Base-by-base conservation (phyloP, 805 yeast species). In the Candida namnaoensis region DNA sequence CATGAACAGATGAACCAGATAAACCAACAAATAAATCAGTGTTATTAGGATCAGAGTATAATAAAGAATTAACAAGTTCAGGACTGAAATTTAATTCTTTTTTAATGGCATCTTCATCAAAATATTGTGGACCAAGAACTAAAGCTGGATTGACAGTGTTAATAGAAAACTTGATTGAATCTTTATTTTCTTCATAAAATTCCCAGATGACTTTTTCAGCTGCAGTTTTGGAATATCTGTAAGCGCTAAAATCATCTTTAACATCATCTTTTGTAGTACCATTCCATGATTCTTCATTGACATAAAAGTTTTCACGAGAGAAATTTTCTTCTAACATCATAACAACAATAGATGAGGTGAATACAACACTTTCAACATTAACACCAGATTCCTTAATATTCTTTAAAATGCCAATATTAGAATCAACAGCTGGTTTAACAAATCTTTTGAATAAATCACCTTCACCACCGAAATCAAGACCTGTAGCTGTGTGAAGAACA, bases 121-220 rank as follows among this genome's bases (percentile, higher is more conserved):
- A 69, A 5, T 64, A 51, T 51, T 73, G 77, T 1, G 79, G 79
- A 13, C 79, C 79, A 41, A 72, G 64, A 2, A 72, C 71, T 39
- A 44, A 61, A 8, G 58, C 62, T 15, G 78, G 77, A 44, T 62
- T 58, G 14, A 72, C 65, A 13, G 66, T 54, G 34, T 68, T 50
- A 27, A 72, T 40, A 13, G 52, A 49, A 52, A 69, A 72, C 24
- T 52, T 47, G 5, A 69, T 67, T 15, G 58, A 55, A 32, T 32
- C 39, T 10, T 54, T 49, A 35, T 59, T 58, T 40, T 48, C 43
- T 37, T 65, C 55, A 15, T 65, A 47, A 47, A 74, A 76, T 2
- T 72, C 66, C 74, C 82, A 72, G 5, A 74, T 74, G 4, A 74
- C 74, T 47, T 60, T 48, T 60, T 80, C 83, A 14, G 82, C 84